phyloP scores from a whole-genome alignment of 257 asterid genomes.

The Coffea canephora region DNA sequence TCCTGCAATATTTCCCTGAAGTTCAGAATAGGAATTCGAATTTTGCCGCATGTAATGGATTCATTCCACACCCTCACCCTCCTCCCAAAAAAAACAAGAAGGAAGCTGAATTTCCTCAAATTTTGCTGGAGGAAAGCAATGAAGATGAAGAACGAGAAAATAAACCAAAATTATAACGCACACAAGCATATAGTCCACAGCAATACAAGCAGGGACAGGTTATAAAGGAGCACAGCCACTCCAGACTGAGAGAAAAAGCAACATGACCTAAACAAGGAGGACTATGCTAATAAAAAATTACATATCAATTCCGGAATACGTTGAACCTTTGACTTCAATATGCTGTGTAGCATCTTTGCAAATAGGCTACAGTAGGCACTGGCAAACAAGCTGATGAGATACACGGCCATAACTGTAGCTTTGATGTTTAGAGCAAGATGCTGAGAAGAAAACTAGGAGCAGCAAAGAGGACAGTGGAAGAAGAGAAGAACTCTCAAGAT shows the following conservation, averaged over 20 bases:
- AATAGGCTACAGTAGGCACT: not conserved
- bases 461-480: not conserved
- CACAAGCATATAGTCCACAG: not conserved
- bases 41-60: conserved; percentile 14
- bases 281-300: not conserved
- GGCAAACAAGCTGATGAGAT: not conserved
- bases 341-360: not conserved
- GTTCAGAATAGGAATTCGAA: conserved; percentile 20
- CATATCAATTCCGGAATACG: not conserved
- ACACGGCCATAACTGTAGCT: no score
- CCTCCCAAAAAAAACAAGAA: not conserved
- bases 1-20: conserved; percentile 50
- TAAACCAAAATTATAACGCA: not conserved
- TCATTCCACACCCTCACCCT: not conserved
- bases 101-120: not conserved
- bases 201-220: not conserved
- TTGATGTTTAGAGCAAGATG: not conserved
- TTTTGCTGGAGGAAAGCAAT: not conserved
- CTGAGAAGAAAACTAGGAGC: not conserved
- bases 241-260: not conserved
- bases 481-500: not conserved
- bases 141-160: not conserved
- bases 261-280: not conserved
- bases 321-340: not conserved
- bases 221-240: not conserved